Base-by-base conservation (phyloP, 108 stramenopile genomes). In the Cyclotella kingstonii region DNA sequence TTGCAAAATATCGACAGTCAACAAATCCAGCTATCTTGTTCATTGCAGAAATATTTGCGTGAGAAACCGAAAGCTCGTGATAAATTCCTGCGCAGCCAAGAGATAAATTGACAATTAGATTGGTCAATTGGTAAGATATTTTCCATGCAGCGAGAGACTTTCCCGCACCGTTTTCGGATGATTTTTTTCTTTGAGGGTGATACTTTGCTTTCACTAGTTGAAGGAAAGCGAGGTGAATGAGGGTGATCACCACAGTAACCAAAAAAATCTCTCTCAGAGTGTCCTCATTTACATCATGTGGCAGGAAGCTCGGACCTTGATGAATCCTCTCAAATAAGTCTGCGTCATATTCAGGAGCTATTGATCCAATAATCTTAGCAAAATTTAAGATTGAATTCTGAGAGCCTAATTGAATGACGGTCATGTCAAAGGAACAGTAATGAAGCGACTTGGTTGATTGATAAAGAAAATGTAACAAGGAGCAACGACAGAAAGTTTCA, bases 111-210 rank as follows among this genome's bases (percentile, higher is more conserved):
- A 84, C 78, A 7, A 74, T 19, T 15, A 79, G 25, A 47, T 87
- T 84, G 46, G 83, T 84, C 30, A 81, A 40, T 54, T 84, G 83
- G 60, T 87, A 84, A 9, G 72, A 67, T 45, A 49, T 60, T 60
- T 73, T 73, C 72, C 72, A 68, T 39, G 59, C 26, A 7, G 59
- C 38, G 9, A 21, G 34, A n/a, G 59, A 36, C 11, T 23, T 17
- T 27, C 3, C 12, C 22, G 17, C 41, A 36, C 38, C 29, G 10
- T 49, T 40, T 5, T 33, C 27, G 35, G 44, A 18, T 25, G 38
- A 48, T 9, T 3, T 29, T 9, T 26, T 42, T 18, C 48, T 6
- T n/a, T 4, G 21, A 22, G 9, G 21, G 3, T 9, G 18, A 30
- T 21, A 30, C n/a, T 42, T 57, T 23, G 23, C 50, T 33, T 60